Conservation (phyloP, 257 asterid species). For the Solanum lycopersicoides region DNA sequence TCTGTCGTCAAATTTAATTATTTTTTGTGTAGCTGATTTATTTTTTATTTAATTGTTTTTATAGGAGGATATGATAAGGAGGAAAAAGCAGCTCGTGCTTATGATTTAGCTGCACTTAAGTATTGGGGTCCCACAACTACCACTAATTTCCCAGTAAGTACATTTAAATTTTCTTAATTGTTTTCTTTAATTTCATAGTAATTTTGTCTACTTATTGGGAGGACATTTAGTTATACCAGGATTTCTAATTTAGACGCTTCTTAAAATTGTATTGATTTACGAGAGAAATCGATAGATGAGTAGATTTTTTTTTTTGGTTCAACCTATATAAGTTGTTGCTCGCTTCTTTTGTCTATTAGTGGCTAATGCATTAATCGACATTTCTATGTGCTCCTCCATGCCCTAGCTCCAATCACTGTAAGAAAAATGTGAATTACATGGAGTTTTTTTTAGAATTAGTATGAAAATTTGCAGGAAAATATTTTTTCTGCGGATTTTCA, state of each 20-base stretch:
- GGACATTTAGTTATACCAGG: background rate
- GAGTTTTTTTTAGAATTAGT: no score
- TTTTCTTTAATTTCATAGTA: background rate
- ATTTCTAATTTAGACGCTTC: no score
- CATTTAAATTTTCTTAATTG: background rate
- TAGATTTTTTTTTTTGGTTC: background rate
- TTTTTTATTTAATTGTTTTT: background rate
- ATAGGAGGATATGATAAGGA: conserved; percentile 93
- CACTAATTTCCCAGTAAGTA: conserved; percentile 76
- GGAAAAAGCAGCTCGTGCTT: conserved; percentile 88
- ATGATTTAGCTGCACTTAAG: conserved; percentile 89
- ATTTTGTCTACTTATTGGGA: background rate
- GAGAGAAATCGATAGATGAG: background rate
- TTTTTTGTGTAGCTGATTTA: background rate
- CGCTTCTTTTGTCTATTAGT: background rate
- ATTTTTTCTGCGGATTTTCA: no score
- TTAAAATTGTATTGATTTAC: no score
- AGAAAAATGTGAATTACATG: no score
- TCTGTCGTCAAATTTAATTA: fast-evolving
- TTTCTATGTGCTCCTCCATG: background rate
- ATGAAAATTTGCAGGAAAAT: no score
- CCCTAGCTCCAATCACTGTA: no score
- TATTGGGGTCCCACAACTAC: conserved; percentile 93
- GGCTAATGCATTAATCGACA: background rate
- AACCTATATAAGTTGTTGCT: background rate